These are phyloP conservation scores for Ogataea paraovalis DNA, from an alignment of 805 yeast genomes.

Conservation along the genomic window DNA sequence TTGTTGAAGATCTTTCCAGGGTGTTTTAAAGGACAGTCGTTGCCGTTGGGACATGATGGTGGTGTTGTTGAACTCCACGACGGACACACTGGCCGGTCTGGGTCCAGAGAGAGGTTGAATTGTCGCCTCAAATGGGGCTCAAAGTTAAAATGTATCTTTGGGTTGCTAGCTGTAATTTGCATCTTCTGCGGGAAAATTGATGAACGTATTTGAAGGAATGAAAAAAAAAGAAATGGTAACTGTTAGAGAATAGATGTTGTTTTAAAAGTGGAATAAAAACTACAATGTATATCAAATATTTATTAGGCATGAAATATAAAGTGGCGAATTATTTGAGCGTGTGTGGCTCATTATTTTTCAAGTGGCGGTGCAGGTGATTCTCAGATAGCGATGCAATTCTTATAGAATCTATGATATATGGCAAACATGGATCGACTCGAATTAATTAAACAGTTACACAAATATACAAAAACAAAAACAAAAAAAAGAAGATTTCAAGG, in stretches of 20 bases:
- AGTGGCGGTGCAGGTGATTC: background rate
- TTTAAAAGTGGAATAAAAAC: too few relatives aligned
- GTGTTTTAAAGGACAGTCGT: conserved; percentile 83
- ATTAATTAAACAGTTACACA: background rate
- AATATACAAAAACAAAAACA: background rate
- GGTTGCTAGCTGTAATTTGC: background rate
- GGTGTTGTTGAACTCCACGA: conserved; percentile 57
- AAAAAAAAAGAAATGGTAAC: background rate
- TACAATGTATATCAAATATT: too few relatives aligned
- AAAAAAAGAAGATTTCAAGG: background rate
- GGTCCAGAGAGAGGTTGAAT: conserved; percentile 77
- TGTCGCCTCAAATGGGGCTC: conserved; percentile 81
- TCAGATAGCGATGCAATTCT: too few relatives aligned
- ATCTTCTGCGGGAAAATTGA: background rate
- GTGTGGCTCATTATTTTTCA: background rate
- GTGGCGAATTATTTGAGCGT: background rate
- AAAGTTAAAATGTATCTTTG: conserved; percentile 45
- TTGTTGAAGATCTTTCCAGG: conserved; percentile 55
- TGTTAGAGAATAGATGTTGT: too few relatives aligned
- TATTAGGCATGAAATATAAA: background rate
- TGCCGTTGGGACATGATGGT: conserved; percentile 34
- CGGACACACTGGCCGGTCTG: conserved; percentile 85
- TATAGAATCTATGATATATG: too few relatives aligned
- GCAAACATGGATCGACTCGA: too few relatives aligned
- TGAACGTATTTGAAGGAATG: background rate